Evolutionary conservation across 2,329 filamentous ascomycete genomes (phyloP), one percentile per base, ranked within the genome.

Genomic region (Trichothecium roseum): DNA sequence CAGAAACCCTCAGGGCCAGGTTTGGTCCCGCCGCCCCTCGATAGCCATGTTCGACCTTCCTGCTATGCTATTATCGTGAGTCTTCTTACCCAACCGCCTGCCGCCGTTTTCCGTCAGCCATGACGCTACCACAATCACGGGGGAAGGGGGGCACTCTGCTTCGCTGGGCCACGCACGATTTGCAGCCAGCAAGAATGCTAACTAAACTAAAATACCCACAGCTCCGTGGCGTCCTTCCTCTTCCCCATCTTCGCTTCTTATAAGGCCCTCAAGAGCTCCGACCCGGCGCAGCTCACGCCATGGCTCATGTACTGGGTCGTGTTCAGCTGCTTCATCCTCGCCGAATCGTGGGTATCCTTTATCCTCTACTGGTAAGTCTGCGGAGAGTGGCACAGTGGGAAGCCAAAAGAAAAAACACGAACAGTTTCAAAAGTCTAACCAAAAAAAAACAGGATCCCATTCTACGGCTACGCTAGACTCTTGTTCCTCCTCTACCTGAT

Each of bases 291-390:
- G 54, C 72, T 95, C 40, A 85, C 85, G 44, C 89, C 89, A 79
- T 98, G 91, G 91, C 75, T 96, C 46, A 96, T 96, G 83, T 98
- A 96, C 72, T 98, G 89, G 83, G 86, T 94, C 41, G 86, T 94
- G 17, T 74, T 95, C 45, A 84, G 84, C 41, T 81, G 84, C 56
- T 76, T 80, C 49, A 69, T 88, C 38, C 74, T 91, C 42, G 75
- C 79, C 59, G 91, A 96, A 64, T 88, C 82, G 32, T 94, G 87
- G 75, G 78, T 83, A 38, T 77, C 81, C 50, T 94, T 89, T 63
- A 79, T 96, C 52, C 72, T 96, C 32, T 72, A 72, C 56, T 96
- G 87, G 81, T 80, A 62, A 35, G 63, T 51, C 12, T 24, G 20
- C 6, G 20, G 20, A 10, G 9, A 28, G 8, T 9, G n/a, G 9